These are phyloP conservation scores for Emmonsiellopsis sp. DNA, from an alignment of 2,329 filamentous ascomycete species.

Conservation along the genomic window DNA sequence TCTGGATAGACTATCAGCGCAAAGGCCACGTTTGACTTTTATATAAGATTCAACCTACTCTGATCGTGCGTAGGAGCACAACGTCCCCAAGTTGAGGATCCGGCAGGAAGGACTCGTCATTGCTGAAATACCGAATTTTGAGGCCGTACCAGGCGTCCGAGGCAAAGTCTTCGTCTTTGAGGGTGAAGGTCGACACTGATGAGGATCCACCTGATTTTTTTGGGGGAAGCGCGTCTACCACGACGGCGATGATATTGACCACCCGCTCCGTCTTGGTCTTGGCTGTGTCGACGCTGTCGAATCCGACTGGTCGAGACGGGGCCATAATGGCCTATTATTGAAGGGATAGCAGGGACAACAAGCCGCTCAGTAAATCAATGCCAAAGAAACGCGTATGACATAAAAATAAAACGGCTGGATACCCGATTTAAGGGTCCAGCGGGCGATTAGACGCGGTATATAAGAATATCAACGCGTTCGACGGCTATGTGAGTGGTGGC, in stretches of 20 bases:
- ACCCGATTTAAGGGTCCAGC: too few relatives aligned
- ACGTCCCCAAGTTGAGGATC: constrained; percentile 48
- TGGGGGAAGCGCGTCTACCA: constrained; percentile 54
- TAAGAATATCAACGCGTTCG: too few relatives aligned
- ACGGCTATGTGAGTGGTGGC: too few relatives aligned
- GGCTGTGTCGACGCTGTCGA: constrained; percentile 6
- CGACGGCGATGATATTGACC: constrained; percentile 59
- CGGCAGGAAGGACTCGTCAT: constrained; percentile 34
- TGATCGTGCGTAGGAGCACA: constrained; percentile 51
- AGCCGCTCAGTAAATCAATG: too few relatives aligned
- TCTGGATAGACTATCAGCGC: background rate
- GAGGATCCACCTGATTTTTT: constrained; percentile 44
- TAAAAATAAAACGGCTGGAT: too few relatives aligned
- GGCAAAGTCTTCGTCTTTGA: constrained; percentile 49
- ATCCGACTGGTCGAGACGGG: constrained; percentile 5
- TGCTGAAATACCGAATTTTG: constrained; percentile 53
- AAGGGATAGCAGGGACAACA: too few relatives aligned
- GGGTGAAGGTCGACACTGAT: constrained; percentile 50
- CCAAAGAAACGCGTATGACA: too few relatives aligned
- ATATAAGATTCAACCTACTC: constrained; percentile 31
- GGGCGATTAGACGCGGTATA: too few relatives aligned
- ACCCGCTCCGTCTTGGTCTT: constrained; percentile 8
- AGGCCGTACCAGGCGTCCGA: constrained; percentile 31
- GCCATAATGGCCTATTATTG: constrained; percentile 7
- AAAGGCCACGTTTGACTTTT: constrained; percentile 18